These are phyloP conservation scores for Sphaerosporella brunnea DNA, from an alignment of 495 filamentous ascomycete species.

Conservation along the genomic window DNA sequence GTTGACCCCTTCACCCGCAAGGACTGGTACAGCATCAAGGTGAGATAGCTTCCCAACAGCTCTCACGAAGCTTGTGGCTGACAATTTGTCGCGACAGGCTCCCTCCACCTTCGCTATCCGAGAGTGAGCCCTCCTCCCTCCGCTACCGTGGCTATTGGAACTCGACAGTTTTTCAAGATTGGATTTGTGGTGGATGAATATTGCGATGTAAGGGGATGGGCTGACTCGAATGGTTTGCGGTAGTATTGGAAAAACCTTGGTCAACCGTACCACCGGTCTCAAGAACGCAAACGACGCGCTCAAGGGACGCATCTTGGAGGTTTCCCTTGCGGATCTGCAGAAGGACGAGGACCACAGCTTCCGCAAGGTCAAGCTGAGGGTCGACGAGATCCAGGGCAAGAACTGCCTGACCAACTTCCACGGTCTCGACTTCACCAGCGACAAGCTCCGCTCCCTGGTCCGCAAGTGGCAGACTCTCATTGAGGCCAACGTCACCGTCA, in stretches of 20 bases:
- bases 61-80: slow-evolving; percentile 22
- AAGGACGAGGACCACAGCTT: slow-evolving; percentile 99
- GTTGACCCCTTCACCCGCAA: slow-evolving; percentile 94
- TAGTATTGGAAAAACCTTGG: slow-evolving; percentile 96
- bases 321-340: slow-evolving; percentile 94
- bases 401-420: slow-evolving; percentile 99
- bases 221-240: slow-evolving; percentile 6
- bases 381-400: slow-evolving; percentile 98
- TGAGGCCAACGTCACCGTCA: slow-evolving; percentile 97
- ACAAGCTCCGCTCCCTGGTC: slow-evolving; percentile 95
- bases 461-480: slow-evolving; percentile 99
- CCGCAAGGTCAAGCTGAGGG: slow-evolving; percentile 96
- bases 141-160: slow-evolving; percentile 5
- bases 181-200: not conserved
- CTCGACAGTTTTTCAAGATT: slow-evolving; percentile 2
- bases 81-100: slow-evolving; percentile 36
- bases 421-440: slow-evolving; percentile 98
- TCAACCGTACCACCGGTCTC: slow-evolving; percentile 96
- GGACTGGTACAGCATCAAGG: slow-evolving; percentile 98
- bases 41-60: slow-evolving; percentile 47
- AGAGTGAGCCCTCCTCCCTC: slow-evolving; percentile 53
- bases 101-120: slow-evolving; percentile 86
- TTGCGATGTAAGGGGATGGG: too few relatives aligned
- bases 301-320: slow-evolving; percentile 97
- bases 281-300: slow-evolving; percentile 99